Conservation (phyloP, 2,329 filamentous ascomycete species). For the Pseudogymnoascus sp. region DNA sequence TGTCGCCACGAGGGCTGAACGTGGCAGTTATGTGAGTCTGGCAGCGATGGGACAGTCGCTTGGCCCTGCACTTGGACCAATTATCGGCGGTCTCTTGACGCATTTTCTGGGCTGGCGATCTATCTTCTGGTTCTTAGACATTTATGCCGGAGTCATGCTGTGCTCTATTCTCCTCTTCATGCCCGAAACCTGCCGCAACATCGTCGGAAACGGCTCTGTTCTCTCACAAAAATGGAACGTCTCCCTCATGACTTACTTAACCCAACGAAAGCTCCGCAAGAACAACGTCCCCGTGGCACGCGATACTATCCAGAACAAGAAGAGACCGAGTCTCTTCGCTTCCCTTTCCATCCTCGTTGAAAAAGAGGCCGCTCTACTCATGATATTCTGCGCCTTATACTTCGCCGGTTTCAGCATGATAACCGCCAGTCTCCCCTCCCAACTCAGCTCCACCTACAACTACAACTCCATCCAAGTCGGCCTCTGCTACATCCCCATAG, state of each 20-base stretch:
- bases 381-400: conserved; percentile 23
- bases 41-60: conserved; percentile 33
- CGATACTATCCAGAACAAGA: conserved; percentile 10
- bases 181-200: conserved; percentile 28
- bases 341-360: conserved; percentile 22
- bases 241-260: background rate
- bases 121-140: conserved; percentile 47
- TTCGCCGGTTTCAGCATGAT: conserved; percentile 25
- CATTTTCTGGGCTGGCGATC: conserved; percentile 42
- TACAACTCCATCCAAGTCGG: conserved; percentile 29
- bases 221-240: background rate
- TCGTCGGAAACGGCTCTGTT: conserved; percentile 27
- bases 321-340: conserved; percentile 18
- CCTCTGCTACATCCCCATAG: conserved; percentile 35
- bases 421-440: conserved; percentile 21
- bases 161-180: conserved; percentile 30
- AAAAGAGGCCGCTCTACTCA: conserved; percentile 20
- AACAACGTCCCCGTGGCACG: background rate
- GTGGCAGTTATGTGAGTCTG: conserved; percentile 58
- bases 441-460: conserved; percentile 25
- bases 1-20: conserved; percentile 51
- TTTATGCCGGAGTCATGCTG: conserved; percentile 32
- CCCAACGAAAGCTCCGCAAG: background rate
- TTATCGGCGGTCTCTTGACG: conserved; percentile 41
- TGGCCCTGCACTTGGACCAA: conserved; percentile 41